Percentiles rank a stretch among this genome's conserved stretches.
phyloP scores from a whole-genome alignment of 1,284 basidiomycete species.

The Peniophora sp. region DNA sequence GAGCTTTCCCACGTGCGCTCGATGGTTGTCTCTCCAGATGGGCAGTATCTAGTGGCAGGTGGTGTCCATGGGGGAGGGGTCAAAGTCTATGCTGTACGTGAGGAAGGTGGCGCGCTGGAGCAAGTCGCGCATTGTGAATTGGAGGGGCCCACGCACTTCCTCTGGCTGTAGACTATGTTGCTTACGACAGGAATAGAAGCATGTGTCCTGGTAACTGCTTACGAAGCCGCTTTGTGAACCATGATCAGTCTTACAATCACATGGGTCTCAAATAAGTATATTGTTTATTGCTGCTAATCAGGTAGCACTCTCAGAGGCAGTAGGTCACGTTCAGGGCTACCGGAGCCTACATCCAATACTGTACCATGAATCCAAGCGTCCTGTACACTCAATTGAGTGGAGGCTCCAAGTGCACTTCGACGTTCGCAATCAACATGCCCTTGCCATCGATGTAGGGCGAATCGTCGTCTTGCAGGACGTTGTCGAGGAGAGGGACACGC shows the following conservation, averaged over 20 bases:
- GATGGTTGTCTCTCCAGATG: slow-evolving; percentile 16
- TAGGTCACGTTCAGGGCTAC: too few species aligned
- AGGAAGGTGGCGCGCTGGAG: slow-evolving; percentile 15
- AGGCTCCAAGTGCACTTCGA: too few species aligned
- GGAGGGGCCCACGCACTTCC: slow-evolving; percentile 13
- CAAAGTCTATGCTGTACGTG: slow-evolving; percentile 22
- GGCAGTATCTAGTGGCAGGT: slow-evolving; percentile 20
- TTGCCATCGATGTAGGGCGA: not conserved
- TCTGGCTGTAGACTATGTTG: slow-evolving; percentile 6
- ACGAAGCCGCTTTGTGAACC: too few species aligned
- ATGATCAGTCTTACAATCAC: too few species aligned
- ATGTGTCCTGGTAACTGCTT: too few species aligned
- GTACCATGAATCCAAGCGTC: too few species aligned
- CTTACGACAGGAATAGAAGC: not conserved
- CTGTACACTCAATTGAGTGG: too few species aligned
- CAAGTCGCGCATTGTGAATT: slow-evolving; percentile 14
- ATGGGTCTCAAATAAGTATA: too few species aligned
- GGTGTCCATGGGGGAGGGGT: slow-evolving; percentile 23
- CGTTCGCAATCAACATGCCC: not conserved
- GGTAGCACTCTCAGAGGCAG: too few species aligned
- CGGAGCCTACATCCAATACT: too few species aligned
- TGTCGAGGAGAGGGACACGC: not conserved
- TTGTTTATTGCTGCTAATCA: too few species aligned
- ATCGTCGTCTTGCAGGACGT: not conserved
- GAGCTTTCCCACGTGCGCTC: slow-evolving; percentile 24